Evolutionary conservation across 495 filamentous ascomycete species (phyloP), one percentile per base, ranked within the genome.

Genomic region (Glonium stellatum): DNA sequence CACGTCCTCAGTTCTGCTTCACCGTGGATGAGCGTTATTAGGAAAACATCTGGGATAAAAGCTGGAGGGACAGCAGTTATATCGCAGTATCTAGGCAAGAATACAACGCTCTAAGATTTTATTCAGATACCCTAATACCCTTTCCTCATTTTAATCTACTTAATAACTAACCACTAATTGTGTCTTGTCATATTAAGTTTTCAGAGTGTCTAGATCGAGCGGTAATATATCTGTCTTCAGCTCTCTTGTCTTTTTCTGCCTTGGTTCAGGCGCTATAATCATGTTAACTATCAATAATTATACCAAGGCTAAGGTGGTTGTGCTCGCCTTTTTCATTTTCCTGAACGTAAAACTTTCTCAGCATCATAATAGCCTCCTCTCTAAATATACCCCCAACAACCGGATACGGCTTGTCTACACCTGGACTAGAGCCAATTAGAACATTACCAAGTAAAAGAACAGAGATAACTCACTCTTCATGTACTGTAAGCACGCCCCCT

Each of bases 341-440:
- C 75, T 97, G 95, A 15, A 97, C 86, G 70, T 98, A 98, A 71
- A 98, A 98, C 57, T 89, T 84, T 57, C 95, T 80, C 60, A 97
- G 77, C 60, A 97, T 68, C 73, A 92, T 90, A 63, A 98, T 91
- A 0, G 92, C 91, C 66, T 96, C 90, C 63, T 93, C 85, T 15
- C 86, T 80, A 65, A 88, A 88, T 69, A 95, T 80, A 1, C 91
- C 93, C 19, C 92, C 90, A 66, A 87, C 80, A 8, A 86, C 89
- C 25, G 85, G 82, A 67, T 87, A 93, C 5, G 86, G 80, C 6
- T 76, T 78, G 63, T 95, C 88, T n/a, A 90, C 77, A 37, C 77
- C 74, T 15, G 62, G 68, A 62, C 83, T 85, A 48, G 21, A 11
- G 1, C 25, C 10, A 4, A 19, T 5, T 23, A 25, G 5, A 6